Evolutionary conservation across 2,329 filamentous ascomycete species (phyloP), one percentile per base, ranked within the genome.

Genomic region (Lecanoromycetidae sp.): DNA sequence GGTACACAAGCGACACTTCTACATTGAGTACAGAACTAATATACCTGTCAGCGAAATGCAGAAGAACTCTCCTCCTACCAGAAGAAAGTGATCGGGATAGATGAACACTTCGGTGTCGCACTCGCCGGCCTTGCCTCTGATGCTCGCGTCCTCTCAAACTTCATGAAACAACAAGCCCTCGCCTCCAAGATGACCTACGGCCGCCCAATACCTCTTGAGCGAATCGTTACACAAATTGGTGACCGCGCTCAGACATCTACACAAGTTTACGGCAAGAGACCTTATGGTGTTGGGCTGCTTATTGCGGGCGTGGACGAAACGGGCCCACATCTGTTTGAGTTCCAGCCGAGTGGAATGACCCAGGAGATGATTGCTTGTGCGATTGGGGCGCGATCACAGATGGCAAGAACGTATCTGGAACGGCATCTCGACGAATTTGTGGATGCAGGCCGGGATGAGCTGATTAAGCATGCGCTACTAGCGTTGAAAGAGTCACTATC

Each of bases 61-160:
- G 91, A 98, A 77, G 91, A 98, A 71, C 83, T 98, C 50, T 98
- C 91, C 52, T 96, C 91, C 44, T 98, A 98, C 77, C 91, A 98
- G 72, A 95, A 95, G 78, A 98, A 98, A 75, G 81, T 98, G 64
- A 95, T 98, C 68, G 79, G 82, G 59, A 82, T 98, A 70, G 91
- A 98, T 68, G 85, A 90, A 60, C 91, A 98, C 69, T 82, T 91
- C 59, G 91, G 88, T 57, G 81, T 98, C 61, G 87, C 90, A 60
- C 93, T 98, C 60, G 91, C 91, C 57, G 91, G 91, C 59, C 85
- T 98, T 53, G 91, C 91, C 57, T 95, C 90, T 50, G 91, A 98
- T 68, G 91, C 90, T 63, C 91, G 91, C 62, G 91, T 98, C 59
- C 87, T 98, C 59, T 95, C 88, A 75, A 98, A 98, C 79, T 98